Evolutionary conservation across 306 rosid genomes (phyloP), one percentile per base, ranked within the genome.

Genomic region (Benincasa hispida): DNA sequence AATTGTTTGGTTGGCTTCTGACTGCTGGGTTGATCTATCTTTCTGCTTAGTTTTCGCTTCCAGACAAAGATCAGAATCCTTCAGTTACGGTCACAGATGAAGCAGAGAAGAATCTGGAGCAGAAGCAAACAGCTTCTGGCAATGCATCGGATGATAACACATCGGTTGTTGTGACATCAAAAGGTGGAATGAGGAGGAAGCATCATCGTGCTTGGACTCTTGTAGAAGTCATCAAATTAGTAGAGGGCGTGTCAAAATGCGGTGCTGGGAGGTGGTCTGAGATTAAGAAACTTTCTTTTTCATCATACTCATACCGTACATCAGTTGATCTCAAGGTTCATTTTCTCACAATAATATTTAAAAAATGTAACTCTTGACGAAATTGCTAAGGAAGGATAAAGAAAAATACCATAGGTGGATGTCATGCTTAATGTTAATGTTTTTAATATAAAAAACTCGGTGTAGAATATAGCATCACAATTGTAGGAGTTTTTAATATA

Each of bases 181-280:
- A 95, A 87, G 96, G 98, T 67, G 96, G 99, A 57, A 81, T 89
- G 85, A 88, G 99, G 83, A 85, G 99, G 85, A 95, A 95, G 75
- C 99, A 95, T 80, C 98, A 95, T 77, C 89, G 99, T 35, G 96
- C 97, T 39, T 95, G 99, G 98, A 89, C 98, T 83, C 93, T 89
- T 77, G 92, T 74, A 50, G 99, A 95, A 83, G 98, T 95, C 19
- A 84, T 81, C 79, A 90, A 95, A 82, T 84, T 94, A 77, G 92
- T 94, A 2, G 99, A 94, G 39, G 99, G 99, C 28, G 99, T 94
- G 39, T 87, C 97, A 1, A 86, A 82, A 80, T 92, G 93, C 77
- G 99, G 99, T 21, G 89, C 99, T 69, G 99, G 99, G 77, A 84
- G 93, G 81, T 94, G 99, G 99, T 94, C 99, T 67, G 99, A 94